Conservation (phyloP, 225 moss, liverwort and hornwort species). For the Pleurozium schreberi region DNA sequence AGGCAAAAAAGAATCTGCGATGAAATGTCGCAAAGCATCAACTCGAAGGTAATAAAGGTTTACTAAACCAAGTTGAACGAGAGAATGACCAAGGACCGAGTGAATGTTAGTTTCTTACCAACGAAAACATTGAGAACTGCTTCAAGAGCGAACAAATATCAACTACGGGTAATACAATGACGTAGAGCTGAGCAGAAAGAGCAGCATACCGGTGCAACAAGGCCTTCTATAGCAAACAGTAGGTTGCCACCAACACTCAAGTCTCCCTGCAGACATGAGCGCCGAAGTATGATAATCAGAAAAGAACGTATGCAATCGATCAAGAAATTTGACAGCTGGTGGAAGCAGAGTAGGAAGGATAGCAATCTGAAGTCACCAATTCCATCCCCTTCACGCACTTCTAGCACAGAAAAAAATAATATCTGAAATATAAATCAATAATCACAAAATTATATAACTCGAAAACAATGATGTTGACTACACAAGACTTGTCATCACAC, state of each 20-base stretch:
- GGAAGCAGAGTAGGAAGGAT: neutral
- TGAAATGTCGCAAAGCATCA: neutral
- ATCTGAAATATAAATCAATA: neutral
- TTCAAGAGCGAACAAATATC: neutral
- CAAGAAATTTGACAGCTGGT: neutral
- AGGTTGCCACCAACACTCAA: slow-evolving; percentile 59
- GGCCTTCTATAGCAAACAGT: slow-evolving; percentile 60
- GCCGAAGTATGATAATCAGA: neutral
- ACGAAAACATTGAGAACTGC: neutral
- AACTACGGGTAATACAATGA: neutral
- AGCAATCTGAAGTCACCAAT: neutral
- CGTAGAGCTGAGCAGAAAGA: neutral
- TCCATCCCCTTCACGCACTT: neutral
- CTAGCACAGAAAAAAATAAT: neutral
- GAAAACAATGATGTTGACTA: neutral
- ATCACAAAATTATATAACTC: neutral
- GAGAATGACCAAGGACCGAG: neutral
- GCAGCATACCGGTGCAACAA: slow-evolving; percentile 66
- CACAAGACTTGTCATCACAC: neutral
- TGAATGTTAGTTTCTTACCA: neutral
- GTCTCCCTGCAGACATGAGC: slow-evolving; percentile 41
- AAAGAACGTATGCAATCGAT: neutral
- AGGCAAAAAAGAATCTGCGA: neutral
- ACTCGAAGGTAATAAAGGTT: neutral
- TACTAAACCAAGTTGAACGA: neutral